Evolutionary conservation across 768 basidiomycete genomes (phyloP).

Genomic region (Amanita rimosa): DNA sequence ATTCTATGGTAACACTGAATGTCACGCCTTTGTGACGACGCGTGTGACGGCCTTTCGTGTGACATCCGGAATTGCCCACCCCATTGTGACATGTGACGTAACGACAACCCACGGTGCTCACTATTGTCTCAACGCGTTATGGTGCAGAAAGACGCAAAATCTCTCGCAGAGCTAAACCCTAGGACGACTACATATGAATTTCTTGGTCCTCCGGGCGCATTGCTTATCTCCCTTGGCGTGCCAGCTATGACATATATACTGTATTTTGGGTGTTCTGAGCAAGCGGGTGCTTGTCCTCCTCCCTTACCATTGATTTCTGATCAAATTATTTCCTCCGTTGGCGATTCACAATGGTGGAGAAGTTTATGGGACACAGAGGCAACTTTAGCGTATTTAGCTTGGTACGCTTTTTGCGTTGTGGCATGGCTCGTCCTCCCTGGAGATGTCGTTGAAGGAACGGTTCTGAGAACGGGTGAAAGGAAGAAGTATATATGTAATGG

Average conservation of each 20-base stretch:
- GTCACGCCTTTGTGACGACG: no score
- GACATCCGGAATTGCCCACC: no score
- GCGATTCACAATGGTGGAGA: slow-evolving; percentile 51
- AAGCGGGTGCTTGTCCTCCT: slow-evolving; percentile 60
- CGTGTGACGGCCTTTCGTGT: no score
- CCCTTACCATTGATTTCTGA: slow-evolving; percentile 27
- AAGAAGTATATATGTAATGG: slow-evolving; percentile 94
- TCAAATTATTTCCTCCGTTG: slow-evolving; percentile 34
- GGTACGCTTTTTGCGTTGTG: slow-evolving; percentile 83
- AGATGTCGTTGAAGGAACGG: slow-evolving; percentile 58
- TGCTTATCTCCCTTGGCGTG: slow-evolving; percentile 58
- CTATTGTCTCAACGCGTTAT: slow-evolving; percentile 12
- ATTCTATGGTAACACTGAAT: no score
- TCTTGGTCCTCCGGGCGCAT: slow-evolving; percentile 68
- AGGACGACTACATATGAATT: slow-evolving; percentile 71
- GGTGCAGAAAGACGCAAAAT: slow-evolving; percentile 11
- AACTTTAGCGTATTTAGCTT: slow-evolving; percentile 62
- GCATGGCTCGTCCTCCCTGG: slow-evolving; percentile 76
- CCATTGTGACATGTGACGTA: no score
- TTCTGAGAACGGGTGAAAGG: slow-evolving; percentile 63
- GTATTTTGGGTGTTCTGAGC: slow-evolving; percentile 69
- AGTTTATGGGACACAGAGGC: slow-evolving; percentile 80
- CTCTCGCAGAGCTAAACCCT: slow-evolving; percentile 39
- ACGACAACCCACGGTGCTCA: no score
- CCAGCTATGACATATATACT: slow-evolving; percentile 65